Evolutionary conservation across 106 monocot species (phyloP).

Genomic region (Acanthochlamys bracteata): DNA sequence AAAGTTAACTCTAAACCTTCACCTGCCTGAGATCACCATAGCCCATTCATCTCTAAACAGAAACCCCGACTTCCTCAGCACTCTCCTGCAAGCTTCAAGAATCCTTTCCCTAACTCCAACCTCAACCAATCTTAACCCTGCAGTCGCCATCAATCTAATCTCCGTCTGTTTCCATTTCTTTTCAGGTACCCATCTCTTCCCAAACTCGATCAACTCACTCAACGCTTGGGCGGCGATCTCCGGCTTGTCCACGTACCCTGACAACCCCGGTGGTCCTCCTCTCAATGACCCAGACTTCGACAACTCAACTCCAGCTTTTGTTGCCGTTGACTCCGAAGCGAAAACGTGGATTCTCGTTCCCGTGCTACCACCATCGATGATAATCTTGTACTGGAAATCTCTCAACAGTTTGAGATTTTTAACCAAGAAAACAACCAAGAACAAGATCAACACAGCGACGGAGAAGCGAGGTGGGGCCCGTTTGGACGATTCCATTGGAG

Average conservation of each 20-base stretch:
- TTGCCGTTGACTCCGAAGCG: constrained; percentile 5
- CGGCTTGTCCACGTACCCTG: constrained; percentile 35
- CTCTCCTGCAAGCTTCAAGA: constrained; percentile 65
- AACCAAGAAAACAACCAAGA: constrained; percentile 11
- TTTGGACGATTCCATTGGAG: constrained; percentile 2
- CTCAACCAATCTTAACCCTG: constrained; percentile 70
- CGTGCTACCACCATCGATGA: constrained; percentile 88
- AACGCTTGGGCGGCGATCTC: constrained; percentile 43
- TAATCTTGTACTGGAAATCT: constrained; percentile 20
- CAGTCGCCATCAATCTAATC: constrained; percentile 78
- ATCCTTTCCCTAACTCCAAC: constrained; percentile 38
- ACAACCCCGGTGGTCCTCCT: constrained; percentile 54
- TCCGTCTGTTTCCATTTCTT: constrained; percentile 55
- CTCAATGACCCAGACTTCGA: constrained; percentile 40
- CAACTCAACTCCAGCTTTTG: constrained; percentile 33
- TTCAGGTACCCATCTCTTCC: constrained; percentile 37
- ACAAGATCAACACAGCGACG: constrained; percentile 15
- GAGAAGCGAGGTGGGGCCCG: constrained; percentile 8
- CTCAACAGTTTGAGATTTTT: background rate
- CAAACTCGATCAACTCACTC: constrained; percentile 60
- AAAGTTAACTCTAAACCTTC: background rate
- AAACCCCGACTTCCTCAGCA: constrained; percentile 54
- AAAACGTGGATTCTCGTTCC: constrained; percentile 80
- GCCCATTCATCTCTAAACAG: constrained; percentile 66
- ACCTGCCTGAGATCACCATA: constrained; percentile 79